Evolutionary conservation across 2,329 filamentous ascomycete genomes (phyloP), one percentile per base, ranked within the genome.

Genomic region (Lachnellula hyalina): DNA sequence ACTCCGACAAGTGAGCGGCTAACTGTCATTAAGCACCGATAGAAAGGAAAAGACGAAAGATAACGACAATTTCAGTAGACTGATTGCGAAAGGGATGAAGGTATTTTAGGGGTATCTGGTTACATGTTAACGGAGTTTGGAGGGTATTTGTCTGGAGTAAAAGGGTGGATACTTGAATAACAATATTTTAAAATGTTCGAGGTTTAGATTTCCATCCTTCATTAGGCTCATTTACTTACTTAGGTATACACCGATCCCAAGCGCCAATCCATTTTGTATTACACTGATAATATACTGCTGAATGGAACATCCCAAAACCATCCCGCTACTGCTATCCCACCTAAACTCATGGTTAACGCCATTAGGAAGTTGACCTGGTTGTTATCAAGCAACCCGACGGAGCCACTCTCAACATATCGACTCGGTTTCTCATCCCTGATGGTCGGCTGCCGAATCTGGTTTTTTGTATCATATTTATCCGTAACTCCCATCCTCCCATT

Each of bases 341-440:
- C 82, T 17, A 91, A 61, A 68, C 89, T 96, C 82, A 96, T 92
- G 4, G 78, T 77, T 14, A 83, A 78, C 0, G 93, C 92, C 93
- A 96, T 97, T 54, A 93, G 71, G 55, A 96, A 83, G 71, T 99
- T 99, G 64, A 99, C 91, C 52, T 89, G 88, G 71, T 99, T 99
- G 71, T 99, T 99, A 71, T 96, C 91, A 54, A 99, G 75, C 58
- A 95, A 70, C 68, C 96, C 81, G 81, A 74, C 77, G 49, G 59
- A 56, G 68, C 84, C 90, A 62, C 77, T 87, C 72, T 89, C 83
- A 6, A 86, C 72, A 5, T 84, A 74, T 36, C 68, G 61, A 44
- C 65, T 67, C 47, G 65, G 64, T 57, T 86, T 81, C 64, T 77
- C 77, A 53, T 77, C 73, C 2, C 81, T 73, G 74, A 81, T 79